These are phyloP conservation scores for Mrakia gelida DNA, from an alignment of 768 basidiomycete species.

Conservation along the genomic window DNA sequence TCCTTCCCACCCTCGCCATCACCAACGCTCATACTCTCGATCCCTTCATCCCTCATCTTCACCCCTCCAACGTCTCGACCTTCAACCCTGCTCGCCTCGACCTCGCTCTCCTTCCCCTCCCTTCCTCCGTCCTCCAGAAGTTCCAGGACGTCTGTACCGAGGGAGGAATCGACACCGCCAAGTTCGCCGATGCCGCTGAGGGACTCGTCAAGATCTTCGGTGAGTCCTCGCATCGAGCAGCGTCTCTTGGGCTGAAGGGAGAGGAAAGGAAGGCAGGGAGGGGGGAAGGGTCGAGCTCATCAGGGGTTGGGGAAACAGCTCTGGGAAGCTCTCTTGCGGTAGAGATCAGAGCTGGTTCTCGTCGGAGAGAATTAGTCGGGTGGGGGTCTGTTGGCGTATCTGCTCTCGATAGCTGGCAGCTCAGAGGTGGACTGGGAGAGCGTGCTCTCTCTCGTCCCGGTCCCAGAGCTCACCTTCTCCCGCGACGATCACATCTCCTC, in stretches of 20 bases:
- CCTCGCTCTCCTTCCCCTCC: slow-evolving; percentile 6
- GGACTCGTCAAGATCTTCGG: slow-evolving; percentile 89
- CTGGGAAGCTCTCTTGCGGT: not conserved
- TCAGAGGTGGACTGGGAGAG: no score
- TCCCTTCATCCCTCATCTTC: not conserved
- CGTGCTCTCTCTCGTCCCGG: no score
- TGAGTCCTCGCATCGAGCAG: slow-evolving; percentile 44
- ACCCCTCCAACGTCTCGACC: not conserved
- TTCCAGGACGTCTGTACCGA: slow-evolving; percentile 86
- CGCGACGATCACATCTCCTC: not conserved
- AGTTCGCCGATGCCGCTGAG: slow-evolving; percentile 81
- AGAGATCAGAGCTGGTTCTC: no score
- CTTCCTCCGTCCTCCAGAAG: slow-evolving; percentile 55
- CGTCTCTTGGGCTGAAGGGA: not conserved
- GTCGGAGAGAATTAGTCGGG: no score
- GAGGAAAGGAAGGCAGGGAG: not conserved
- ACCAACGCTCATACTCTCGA: no score
- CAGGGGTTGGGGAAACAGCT: not conserved
- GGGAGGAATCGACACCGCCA: slow-evolving; percentile 77
- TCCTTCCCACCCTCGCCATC: not conserved
- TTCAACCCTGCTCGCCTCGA: not conserved
- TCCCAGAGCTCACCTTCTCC: not conserved
- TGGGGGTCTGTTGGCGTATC: no score
- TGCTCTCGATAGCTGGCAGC: no score
- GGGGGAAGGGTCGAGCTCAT: slow-evolving; percentile 12